A percentile compares a stretch with the other conserved stretches of the same genome.
Conservation (phyloP, 805 yeast genomes). For the Hanseniaspora guilliermondii region DNA sequence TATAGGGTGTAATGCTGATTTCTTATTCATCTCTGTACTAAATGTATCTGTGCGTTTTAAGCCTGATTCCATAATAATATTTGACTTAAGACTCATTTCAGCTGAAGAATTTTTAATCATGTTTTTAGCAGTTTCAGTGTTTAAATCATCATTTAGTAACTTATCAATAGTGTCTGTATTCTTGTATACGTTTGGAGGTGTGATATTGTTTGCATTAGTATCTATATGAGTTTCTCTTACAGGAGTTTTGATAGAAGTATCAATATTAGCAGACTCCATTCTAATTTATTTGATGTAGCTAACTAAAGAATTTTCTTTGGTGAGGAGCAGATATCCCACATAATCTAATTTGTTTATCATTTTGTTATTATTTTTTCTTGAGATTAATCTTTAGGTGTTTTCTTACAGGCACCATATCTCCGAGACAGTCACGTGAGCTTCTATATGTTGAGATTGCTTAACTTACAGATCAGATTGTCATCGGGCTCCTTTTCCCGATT, state of each 20-base stretch:
- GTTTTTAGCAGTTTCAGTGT: neutral
- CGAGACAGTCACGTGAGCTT: too few relatives aligned
- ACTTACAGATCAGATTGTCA: too few relatives aligned
- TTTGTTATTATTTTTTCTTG: too few relatives aligned
- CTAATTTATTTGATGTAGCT: neutral
- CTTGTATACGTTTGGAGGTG: neutral
- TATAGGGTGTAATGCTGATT: neutral
- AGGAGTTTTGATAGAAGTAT: neutral
- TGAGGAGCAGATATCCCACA: neutral
- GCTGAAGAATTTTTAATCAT: too few relatives aligned
- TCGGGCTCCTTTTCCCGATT: too few relatives aligned
- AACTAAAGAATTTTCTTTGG: too few relatives aligned
- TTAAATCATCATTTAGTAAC: neutral
- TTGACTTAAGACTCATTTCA: neutral
- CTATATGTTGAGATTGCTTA: too few relatives aligned
- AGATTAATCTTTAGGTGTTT: too few relatives aligned
- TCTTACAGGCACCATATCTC: too few relatives aligned
- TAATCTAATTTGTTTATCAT: too few relatives aligned
- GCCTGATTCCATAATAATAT: neutral
- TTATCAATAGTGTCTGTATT: neutral
- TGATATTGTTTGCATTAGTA: neutral
- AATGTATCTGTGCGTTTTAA: neutral
- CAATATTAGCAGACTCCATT: neutral
- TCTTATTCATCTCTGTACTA: neutral
- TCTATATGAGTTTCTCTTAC: neutral